Percentiles rank a stretch among this genome's conserved stretches.
Evolutionary conservation across 768 basidiomycete species (phyloP).

Genomic region (Punctularia strigosozonata): DNA sequence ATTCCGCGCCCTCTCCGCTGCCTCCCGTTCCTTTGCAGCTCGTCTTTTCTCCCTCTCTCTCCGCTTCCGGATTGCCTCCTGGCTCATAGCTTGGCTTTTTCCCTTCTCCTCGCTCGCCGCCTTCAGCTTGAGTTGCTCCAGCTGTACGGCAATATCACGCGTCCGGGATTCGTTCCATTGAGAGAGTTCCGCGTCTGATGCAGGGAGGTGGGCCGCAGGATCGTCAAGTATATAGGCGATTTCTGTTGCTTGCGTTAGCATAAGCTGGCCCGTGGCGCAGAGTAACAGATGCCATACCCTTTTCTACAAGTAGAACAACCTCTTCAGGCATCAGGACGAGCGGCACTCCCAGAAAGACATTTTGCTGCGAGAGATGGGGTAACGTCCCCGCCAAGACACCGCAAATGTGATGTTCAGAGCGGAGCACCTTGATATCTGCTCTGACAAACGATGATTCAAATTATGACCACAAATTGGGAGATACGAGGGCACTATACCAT

Average conservation of each 20-base stretch:
- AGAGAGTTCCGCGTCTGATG: constrained; percentile 33
- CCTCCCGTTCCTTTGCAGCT: constrained; percentile 11
- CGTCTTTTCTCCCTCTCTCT: constrained; percentile 49
- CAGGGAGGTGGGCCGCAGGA: constrained; percentile 38
- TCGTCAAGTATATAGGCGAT: constrained; percentile 74
- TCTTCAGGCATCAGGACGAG: constrained; percentile 86
- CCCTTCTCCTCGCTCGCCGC: constrained; percentile 31
- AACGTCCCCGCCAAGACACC: constrained; percentile 85
- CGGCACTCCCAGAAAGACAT: constrained; percentile 91
- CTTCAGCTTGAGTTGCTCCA: constrained; percentile 36
- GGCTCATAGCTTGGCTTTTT: constrained; percentile 33
- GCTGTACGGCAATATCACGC: constrained; percentile 34
- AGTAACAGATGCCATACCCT: constrained; percentile 36
- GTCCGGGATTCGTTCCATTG: constrained; percentile 42
- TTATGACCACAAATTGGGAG: not conserved
- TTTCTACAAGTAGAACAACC: constrained; percentile 74
- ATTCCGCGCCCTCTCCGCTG: constrained; percentile 12
- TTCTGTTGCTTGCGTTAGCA: constrained; percentile 38
- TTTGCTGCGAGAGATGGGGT: constrained; percentile 92
- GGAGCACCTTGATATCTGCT: constrained; percentile 69
- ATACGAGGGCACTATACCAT: constrained; percentile 36
- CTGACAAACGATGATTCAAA: constrained; percentile 5
- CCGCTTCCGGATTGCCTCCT: constrained; percentile 60
- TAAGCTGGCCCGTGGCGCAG: not conserved
- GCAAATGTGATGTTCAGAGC: constrained; percentile 72